Percentiles rank a stretch among this genome's conserved stretches.
phyloP scores from a whole-genome alignment of 2,329 filamentous ascomycete genomes.

The Alternaria gansuensis region DNA sequence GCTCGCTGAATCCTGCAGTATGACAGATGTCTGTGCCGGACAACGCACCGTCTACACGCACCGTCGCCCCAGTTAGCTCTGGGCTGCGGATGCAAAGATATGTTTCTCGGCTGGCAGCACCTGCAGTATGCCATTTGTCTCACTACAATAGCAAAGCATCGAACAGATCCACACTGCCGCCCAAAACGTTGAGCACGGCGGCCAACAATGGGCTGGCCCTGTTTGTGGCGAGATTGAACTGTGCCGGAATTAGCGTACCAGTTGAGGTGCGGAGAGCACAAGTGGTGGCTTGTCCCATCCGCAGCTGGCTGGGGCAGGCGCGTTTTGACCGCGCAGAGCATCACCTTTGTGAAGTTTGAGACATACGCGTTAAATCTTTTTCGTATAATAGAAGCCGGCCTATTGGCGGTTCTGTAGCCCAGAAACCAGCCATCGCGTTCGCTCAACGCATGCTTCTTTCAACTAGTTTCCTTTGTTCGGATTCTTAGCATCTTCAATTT shows the following conservation, averaged over 20 bases:
- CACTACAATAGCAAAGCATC: constrained; percentile 22
- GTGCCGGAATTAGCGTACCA: constrained; percentile 26
- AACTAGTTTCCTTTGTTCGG: constrained; percentile 21
- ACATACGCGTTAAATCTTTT: constrained; percentile 23
- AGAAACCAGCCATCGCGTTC: constrained; percentile 20
- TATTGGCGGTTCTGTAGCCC: constrained; percentile 9
- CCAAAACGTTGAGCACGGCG: constrained; percentile 13
- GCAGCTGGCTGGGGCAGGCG: constrained; percentile 27
- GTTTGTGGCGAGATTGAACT: constrained; percentile 31
- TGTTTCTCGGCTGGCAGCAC: constrained; percentile 3
- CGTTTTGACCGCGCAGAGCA: constrained; percentile 21
- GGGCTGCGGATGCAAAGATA: constrained; percentile 22
- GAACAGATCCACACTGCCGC: constrained; percentile 24
- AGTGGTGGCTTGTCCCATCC: constrained; percentile 31
- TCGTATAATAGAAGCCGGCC: constrained; percentile 32
- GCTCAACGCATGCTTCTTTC: constrained; percentile 9
- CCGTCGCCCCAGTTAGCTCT: background rate
- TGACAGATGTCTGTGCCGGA: constrained; percentile 14
- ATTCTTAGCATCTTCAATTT: constrained; percentile 16
- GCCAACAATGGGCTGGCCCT: constrained; percentile 17
- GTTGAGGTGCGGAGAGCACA: constrained; percentile 28
- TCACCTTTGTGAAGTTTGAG: constrained; percentile 23
- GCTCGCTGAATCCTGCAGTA: constrained; percentile 25
- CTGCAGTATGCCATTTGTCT: constrained; percentile 9
- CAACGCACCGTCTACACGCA: constrained; percentile 11